phyloP scores from a whole-genome alignment of 2,329 filamentous ascomycete genomes.

The Ascochyta rabiei region DNA sequence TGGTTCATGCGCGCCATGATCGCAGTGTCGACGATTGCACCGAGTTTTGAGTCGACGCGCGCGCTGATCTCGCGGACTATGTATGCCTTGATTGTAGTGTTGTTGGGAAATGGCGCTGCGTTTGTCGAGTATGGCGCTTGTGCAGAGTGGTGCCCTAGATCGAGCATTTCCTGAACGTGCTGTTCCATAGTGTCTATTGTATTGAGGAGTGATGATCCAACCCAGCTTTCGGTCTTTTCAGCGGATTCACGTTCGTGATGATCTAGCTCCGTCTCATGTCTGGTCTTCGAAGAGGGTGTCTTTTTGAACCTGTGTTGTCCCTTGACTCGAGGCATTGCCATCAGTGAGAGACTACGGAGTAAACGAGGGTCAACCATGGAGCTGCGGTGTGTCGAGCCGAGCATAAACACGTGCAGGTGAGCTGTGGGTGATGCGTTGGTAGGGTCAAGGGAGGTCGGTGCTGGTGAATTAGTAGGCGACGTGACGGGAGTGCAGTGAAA shows the following conservation, averaged over 20 bases:
- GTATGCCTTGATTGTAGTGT: not conserved
- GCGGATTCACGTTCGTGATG: not conserved
- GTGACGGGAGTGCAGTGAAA: too few species aligned
- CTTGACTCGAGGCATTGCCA: not conserved
- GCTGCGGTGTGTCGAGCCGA: too few species aligned
- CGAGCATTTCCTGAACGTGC: not conserved
- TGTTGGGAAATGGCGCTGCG: not conserved
- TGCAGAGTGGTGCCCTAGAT: not conserved
- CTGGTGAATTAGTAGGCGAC: too few species aligned
- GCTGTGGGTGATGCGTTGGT: too few species aligned
- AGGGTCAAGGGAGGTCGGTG: too few species aligned
- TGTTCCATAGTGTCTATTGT: not conserved
- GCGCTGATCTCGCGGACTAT: not conserved
- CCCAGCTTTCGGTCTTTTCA: not conserved
- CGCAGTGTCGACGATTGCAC: not conserved
- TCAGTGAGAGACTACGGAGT: not conserved
- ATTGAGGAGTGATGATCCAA: not conserved
- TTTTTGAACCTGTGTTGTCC: not conserved
- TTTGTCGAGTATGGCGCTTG: not conserved
- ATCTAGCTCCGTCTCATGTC: not conserved
- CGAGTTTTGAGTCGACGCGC: not conserved
- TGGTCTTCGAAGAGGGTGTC: not conserved
- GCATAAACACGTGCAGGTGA: too few species aligned
- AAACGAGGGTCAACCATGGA: too few species aligned
- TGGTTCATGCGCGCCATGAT: not conserved